Conservation (phyloP, 2,329 filamentous ascomycete genomes). For the Laburnicola sp. region DNA sequence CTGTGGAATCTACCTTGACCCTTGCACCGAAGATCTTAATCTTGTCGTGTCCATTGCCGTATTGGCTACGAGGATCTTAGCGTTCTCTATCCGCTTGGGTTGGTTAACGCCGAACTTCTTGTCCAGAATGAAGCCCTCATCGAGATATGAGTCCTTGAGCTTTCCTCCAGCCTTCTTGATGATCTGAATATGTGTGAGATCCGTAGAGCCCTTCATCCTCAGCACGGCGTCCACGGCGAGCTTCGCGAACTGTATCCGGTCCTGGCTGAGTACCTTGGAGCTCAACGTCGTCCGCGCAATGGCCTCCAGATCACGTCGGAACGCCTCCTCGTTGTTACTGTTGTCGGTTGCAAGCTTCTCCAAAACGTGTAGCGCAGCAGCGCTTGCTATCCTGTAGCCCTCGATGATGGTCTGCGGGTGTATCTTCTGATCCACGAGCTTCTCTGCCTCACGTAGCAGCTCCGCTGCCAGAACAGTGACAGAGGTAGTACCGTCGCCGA, state of each 20-base stretch:
- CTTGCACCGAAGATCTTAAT: slow-evolving; percentile 99
- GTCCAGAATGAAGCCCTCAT: slow-evolving; percentile 97
- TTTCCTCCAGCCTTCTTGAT: slow-evolving; percentile 99
- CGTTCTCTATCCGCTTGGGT: slow-evolving; percentile 94
- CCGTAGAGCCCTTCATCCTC: slow-evolving; percentile 83
- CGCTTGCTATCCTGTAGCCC: slow-evolving; percentile 95
- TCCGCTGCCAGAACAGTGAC: slow-evolving; percentile 94
- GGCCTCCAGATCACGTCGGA: slow-evolving; percentile 84
- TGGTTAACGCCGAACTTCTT: slow-evolving; percentile 99
- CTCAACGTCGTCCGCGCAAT: slow-evolving; percentile 95
- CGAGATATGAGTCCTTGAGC: slow-evolving; percentile 94
- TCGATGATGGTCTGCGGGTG: slow-evolving; percentile 99
- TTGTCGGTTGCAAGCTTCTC: slow-evolving; percentile 86
- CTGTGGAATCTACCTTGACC: slow-evolving; percentile 94
- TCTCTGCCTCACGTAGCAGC: slow-evolving; percentile 92
- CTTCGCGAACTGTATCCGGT: slow-evolving; percentile 86
- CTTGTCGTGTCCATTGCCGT: slow-evolving; percentile 99
- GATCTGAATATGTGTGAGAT: slow-evolving; percentile 97
- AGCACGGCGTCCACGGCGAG: slow-evolving; percentile 91
- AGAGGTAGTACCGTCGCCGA: slow-evolving; percentile 97
- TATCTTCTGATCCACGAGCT: slow-evolving; percentile 96
- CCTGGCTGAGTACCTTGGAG: slow-evolving; percentile 94
- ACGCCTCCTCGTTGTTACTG: slow-evolving; percentile 78
- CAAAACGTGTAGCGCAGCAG: slow-evolving; percentile 81
- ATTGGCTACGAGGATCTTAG: slow-evolving; percentile 97